Base-by-base conservation (phyloP, 1,284 basidiomycete species). In the Golubevia sp. region DNA sequence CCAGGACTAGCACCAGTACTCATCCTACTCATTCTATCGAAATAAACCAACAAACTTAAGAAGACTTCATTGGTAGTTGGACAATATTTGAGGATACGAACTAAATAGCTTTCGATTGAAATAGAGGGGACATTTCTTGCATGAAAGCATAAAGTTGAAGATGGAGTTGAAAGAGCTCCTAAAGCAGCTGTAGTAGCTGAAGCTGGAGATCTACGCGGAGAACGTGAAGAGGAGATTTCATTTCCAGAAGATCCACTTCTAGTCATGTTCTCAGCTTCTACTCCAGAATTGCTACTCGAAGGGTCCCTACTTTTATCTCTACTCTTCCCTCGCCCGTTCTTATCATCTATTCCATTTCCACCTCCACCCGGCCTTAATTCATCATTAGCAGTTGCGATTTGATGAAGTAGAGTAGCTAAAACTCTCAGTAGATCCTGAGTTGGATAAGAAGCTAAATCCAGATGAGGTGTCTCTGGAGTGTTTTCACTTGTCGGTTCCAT, bases 1-100 rank as follows among this genome's bases (percentile, higher is more conserved):
- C 38, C 38, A 44, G 38, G 38, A 13, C 13, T 13, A 44, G 38
- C 38, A 44, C 38, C 38, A 44, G 38, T 44, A 44, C 13, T 13
- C 38, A 44, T 44, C 61, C 86, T 82, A 64, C 86, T 87, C 87
- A 88, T 88, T 56, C 96, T 89, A 84, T 99, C 96, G 84, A 99
- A 98, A 85, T 98, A 99, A 55, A 98, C 94, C 60, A 98, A 87
- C 52, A 99, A 86, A 49, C 92, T 90, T 7, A 98, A 87, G 81
- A 99, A 99, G 51, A 99, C 96, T 81, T 98, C 93, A 85, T 98
- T 99, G 51, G 95, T 96, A 1, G 95, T 95, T 1, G 96, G 96
- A 83, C 96, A 99, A 84, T 99, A 99, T 82, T 96, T 97, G 85
- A 97, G 89, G 68, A 99, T 99, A 49, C 96, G 90, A 30, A 96